Evolutionary conservation across 371 early-diverging fungal species (phyloP), one percentile per base, ranked within the genome.

Genomic region (Mortierella sp.): DNA sequence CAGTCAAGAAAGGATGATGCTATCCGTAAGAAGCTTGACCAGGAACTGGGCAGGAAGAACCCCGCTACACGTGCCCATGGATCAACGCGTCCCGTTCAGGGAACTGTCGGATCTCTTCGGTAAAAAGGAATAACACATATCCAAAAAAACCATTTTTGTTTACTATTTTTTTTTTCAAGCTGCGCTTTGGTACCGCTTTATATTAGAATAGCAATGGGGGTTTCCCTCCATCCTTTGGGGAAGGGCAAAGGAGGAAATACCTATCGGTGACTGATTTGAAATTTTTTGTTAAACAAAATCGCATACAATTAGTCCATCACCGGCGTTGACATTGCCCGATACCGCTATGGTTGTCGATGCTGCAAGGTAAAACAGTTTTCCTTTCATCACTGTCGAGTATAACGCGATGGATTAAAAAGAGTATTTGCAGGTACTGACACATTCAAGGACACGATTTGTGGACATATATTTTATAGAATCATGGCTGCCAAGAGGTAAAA

Each of bases 101-200:
- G 90, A 32, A 93, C 94, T 6, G 94, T 93, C 27, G 89, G 92
- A 1, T 85, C 91, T 17, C 87, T 94, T 57, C 86, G 89, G 44
- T 93, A 84, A 64, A 24, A 30, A 12, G 8, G 23, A 17, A n/a
- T n/a, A n/a, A 17, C 12, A 24, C 1, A 30, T 21, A n/a, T 30
- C 32, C 6, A 37, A 17, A 37, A 23, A 43, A 32, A 21, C 14
- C 26, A 23, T 26, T 28, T 59, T 27, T 51, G 51, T 43, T 26
- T 24, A 21, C 30, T 44, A 39, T 41, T 43, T 55, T 53, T 39
- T 37, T 37, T 37, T 32, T 19, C 37, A 34, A 34, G 37, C 37
- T 53, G 39, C 32, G 44, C 21, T 44, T 39, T 44, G 17, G 8
- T 21, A 44, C 19, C 21, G 19, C 44, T 19, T 15, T n/a, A n/a